phyloP scores from a whole-genome alignment of 495 filamentous ascomycete genomes.

The Hypoxylon lienhwacheense region DNA sequence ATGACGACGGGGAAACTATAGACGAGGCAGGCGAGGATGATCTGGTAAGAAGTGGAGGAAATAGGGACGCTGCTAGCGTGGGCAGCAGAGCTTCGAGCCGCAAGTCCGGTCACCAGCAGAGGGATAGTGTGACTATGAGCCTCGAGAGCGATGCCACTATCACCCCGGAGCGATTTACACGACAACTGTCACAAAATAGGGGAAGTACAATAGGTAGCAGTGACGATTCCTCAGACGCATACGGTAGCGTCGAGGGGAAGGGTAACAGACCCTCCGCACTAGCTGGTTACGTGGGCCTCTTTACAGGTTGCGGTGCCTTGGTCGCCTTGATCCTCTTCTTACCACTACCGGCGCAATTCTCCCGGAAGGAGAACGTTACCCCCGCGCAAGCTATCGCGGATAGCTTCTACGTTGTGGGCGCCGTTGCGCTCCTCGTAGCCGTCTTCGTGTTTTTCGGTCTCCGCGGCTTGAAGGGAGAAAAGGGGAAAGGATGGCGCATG shows the following conservation, averaged over 20 bases:
- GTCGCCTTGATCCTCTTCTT: slow-evolving; percentile 80
- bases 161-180: slow-evolving; percentile 57
- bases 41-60: not conserved
- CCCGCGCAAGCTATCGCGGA: slow-evolving; percentile 69
- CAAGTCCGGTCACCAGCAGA: slow-evolving; percentile 23
- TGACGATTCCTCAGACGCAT: slow-evolving; percentile 16
- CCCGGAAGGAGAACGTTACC: slow-evolving; percentile 62
- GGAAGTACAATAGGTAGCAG: slow-evolving; percentile 3
- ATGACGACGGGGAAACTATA: not conserved
- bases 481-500: slow-evolving; percentile 67
- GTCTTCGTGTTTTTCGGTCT: slow-evolving; percentile 79
- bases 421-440: slow-evolving; percentile 70
- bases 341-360: slow-evolving; percentile 79
- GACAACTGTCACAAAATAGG: slow-evolving; percentile 17
- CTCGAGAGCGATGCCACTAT: slow-evolving; percentile 66
- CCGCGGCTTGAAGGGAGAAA: slow-evolving; percentile 73
- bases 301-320: slow-evolving; percentile 89
- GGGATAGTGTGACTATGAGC: slow-evolving; percentile 53
- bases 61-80: slow-evolving; percentile 12
- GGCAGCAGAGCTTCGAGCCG: slow-evolving; percentile 8
- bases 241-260: slow-evolving; percentile 25
- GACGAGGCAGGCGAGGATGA: slow-evolving; percentile 23
- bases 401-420: slow-evolving; percentile 83
- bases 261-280: slow-evolving; percentile 57
- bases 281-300: slow-evolving; percentile 87